Evolutionary conservation across 768 basidiomycete genomes (phyloP).

Genomic region (Leccinellum luteum): DNA sequence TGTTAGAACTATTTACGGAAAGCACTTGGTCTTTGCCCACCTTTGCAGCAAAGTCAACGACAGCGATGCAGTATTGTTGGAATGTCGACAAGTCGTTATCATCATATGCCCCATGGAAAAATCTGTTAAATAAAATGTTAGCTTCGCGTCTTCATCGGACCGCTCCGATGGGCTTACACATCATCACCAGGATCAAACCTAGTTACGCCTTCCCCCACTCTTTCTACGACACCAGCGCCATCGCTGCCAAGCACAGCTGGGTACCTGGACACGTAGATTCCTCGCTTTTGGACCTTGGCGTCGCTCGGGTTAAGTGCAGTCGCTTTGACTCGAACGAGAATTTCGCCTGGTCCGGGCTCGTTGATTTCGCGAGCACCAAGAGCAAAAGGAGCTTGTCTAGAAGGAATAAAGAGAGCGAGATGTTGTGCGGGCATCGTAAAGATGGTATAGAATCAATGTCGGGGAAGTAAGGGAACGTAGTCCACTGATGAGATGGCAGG

Average conservation of each 20-base stretch:
- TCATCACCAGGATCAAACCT: conserved; percentile 50
- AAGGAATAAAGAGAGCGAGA: conserved; percentile 30
- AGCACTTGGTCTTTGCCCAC: conserved; percentile 18
- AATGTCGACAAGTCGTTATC: conserved; percentile 38
- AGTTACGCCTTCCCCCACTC: conserved; percentile 50
- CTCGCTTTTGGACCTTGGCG: conserved; percentile 46
- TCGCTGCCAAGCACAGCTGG: conserved; percentile 50
- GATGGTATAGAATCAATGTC: conserved; percentile 5
- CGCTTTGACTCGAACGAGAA: conserved; percentile 47
- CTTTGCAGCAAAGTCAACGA: conserved; percentile 41
- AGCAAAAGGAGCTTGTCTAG: conserved; percentile 35
- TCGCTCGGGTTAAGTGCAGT: conserved; percentile 54
- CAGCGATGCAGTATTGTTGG: conserved; percentile 45
- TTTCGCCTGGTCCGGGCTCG: conserved; percentile 44
- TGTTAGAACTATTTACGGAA: conserved; percentile 6
- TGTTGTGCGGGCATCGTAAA: conserved; percentile 27
- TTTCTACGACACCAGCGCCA: conserved; percentile 49
- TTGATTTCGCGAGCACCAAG: conserved; percentile 36
- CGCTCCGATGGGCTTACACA: conserved; percentile 39
- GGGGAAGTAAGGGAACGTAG: conserved; percentile 11
- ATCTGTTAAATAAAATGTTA: conserved; percentile 30
- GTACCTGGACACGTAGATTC: conserved; percentile 37
- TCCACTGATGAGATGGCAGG: conserved; percentile 19
- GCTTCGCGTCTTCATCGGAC: conserved; percentile 9
- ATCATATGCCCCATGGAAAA: conserved; percentile 40